Base-by-base conservation (phyloP, 2,329 filamentous ascomycete species). In the Aspergillus floridensis region DNA sequence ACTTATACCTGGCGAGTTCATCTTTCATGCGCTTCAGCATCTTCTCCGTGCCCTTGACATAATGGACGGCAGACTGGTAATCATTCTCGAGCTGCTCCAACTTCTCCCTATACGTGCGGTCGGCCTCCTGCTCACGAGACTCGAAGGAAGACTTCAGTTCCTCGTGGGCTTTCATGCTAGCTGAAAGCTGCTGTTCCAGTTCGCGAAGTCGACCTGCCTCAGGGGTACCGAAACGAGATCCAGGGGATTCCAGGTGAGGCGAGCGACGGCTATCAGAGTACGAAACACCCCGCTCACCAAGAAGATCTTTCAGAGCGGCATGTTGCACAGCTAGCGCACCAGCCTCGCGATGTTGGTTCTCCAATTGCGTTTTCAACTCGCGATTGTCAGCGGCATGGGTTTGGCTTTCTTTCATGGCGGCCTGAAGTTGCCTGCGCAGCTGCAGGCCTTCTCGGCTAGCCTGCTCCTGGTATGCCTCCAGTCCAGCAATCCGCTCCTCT, bases 11-110 rank as follows among this genome's bases (percentile, higher is more conserved):
- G 57, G 89, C 84, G n/a, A 99, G 82, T 77, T 99, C 95, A 70
- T 97, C 92, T 80, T 98, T 98, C 83, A 99, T 93, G 76, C 96
- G 93, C 77, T 95, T 93, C 52, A 99, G 85, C 92, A 99, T 97
- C 84, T 97, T 98, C 77, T 99, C 95, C 1, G 95, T 98, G 59
- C 95, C 95, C 77, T 96, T 96, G 66, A 99, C 91, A 71, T 99
- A 99, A 76, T 97, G 95, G 53, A 98, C 93, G 16, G 95, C 93
- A 47, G 95, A 96, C 76, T 97, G 92, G 74, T 99, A 97, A 74
- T 99, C 95, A 72, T 93, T 96, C 77, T 98, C 93, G 32, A 99
- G 86, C 72, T 96, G 93, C 60, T 91, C 86, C 55, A 99, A 83
- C 76, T 97, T 97, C 74, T 97, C 93, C 63, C 93, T 90, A 78